Base-by-base conservation (phyloP, 495 filamentous ascomycete species). In the Trichoderma erinaceum region DNA sequence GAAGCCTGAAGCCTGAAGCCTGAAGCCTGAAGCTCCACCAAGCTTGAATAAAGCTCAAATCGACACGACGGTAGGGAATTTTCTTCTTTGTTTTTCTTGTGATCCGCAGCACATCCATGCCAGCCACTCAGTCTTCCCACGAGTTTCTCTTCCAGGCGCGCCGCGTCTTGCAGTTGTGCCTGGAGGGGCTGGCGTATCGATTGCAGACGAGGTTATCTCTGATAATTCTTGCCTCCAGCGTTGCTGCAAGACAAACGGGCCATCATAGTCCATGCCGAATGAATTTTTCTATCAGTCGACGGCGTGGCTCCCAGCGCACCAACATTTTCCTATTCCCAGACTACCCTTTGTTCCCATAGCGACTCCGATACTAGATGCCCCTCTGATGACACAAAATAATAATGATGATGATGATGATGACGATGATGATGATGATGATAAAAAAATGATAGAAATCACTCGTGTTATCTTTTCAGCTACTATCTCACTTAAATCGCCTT, bases 261-360 rank as follows among this genome's bases (percentile, higher is more conserved):
- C 81, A 79, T 84, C 82, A 84, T 84, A 84, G 82, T 84, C 82
- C 82, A 72, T 74, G 78, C 75, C 79, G 76, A 76, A 75, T 76
- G 77, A 66, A 72, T 71, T 74, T 74, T 71, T 64, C 41, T 48
- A 29, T 67, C 78, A 41, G 63, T 32, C 32, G 11, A 65, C 73
- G 78, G 79, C 77, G 81, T 77, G 82, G 82, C 82, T 84, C 82
- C 82, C 73, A 78, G 79, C 70, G 81, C 71, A 83, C 81, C 82
- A 72, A 84, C 82, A 84, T 80, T 66, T 70, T 10, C 4, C 18
- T 52, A 23, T 4, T 29, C 29, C 29, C 1, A 4, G 29, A 4
- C 29, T n/a, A 1, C 7, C n/a, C 18, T n/a, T 7, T 52, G 16
- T 21, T 52, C 4, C 48, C n/a, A 21, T 23, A n/a, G 35, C 8